Conservation (phyloP, 306 rosid species). For the Cucumis melo region DNA sequence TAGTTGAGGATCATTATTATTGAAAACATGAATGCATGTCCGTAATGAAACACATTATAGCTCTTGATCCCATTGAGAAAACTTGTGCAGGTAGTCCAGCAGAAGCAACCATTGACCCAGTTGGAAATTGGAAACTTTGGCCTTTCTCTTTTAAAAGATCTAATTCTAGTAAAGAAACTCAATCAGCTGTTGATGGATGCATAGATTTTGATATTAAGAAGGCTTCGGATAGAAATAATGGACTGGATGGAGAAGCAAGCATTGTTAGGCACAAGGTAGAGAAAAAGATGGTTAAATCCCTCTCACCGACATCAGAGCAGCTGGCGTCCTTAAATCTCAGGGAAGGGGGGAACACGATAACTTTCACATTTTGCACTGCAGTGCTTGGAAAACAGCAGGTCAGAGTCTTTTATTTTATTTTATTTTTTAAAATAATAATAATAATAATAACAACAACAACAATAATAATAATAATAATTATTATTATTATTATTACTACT, state of each 20-base stretch:
- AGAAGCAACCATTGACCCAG: conserved; percentile 16
- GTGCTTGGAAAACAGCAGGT: conserved; percentile 76
- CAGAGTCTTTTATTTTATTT: not conserved
- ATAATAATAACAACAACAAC: no score
- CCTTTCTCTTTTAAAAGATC: conserved; percentile 53
- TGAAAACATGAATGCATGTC: conserved; percentile 16
- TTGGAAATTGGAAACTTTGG: conserved; percentile 80
- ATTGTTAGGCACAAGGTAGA: conserved; percentile 17
- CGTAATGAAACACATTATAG: conserved; percentile 17
- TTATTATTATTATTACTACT: no score
- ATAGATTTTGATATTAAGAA: conserved; percentile 18
- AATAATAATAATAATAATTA: no score
- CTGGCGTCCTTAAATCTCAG: conserved; percentile 73
- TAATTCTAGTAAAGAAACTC: conserved; percentile 21
- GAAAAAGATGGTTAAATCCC: conserved; percentile 36
- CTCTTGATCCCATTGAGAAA: conserved; percentile 33
- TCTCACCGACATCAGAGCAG: conserved; percentile 74
- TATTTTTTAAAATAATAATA: no score
- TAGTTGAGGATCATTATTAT: conserved; percentile 21
- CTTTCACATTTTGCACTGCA: conserved; percentile 70
- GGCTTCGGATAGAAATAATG: conserved; percentile 26
- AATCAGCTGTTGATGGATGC: conserved; percentile 20
- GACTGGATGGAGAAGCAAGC: conserved; percentile 15
- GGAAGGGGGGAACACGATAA: conserved; percentile 72
- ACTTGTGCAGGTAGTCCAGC: conserved; percentile 50